Evolutionary conservation across 768 basidiomycete species (phyloP), one percentile per base, ranked within the genome.

Genomic region (Glaciozyma martinii): DNA sequence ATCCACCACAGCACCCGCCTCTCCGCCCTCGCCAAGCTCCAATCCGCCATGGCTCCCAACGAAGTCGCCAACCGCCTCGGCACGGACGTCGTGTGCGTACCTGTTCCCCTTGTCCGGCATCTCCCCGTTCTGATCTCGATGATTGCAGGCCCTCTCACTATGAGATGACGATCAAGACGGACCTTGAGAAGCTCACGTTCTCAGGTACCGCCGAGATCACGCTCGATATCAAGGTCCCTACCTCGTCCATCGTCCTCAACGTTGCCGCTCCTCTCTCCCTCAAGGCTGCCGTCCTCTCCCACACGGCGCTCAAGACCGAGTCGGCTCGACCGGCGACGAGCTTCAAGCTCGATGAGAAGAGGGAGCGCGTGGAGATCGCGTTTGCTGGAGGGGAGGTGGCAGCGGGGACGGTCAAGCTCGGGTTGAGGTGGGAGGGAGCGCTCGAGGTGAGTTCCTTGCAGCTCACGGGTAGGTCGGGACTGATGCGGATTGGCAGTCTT

Each of bases 121-220:
- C 37, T 40, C 37, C 37, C 12, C 37, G 2, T n/a, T 8, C 37
- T 40, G 37, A 40, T 13, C 37, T n/a, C n/a, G n/a, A n/a, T 40
- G 37, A 13, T 40, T 8, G 25, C 60, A 83, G 80, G 71, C 85
- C 89, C 18, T 81, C 76, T 10, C 88, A 91, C 75, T 93, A 92
- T 76, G 86, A 88, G 70, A 74, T 91, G 57, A 84, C 83, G 54
- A 78, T 92, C 74, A 84, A 82, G 73, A 92, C 90, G 59, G 89
- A 97, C 77, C 83, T 97, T 59, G 81, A 86, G 62, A 80, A 80
- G n/a, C 80, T 84, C 65, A 81, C 78, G 15, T 98, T 91, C 75
- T 79, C 83, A 50, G 94, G 94, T 50, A 80, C 85, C 46, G 88
- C 86, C 56, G 84, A 83, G 69, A 83, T 88, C 61, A 89, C 87